phyloP scores from a whole-genome alignment of 257 asterid species.

The Oldenlandia corymbosa region DNA sequence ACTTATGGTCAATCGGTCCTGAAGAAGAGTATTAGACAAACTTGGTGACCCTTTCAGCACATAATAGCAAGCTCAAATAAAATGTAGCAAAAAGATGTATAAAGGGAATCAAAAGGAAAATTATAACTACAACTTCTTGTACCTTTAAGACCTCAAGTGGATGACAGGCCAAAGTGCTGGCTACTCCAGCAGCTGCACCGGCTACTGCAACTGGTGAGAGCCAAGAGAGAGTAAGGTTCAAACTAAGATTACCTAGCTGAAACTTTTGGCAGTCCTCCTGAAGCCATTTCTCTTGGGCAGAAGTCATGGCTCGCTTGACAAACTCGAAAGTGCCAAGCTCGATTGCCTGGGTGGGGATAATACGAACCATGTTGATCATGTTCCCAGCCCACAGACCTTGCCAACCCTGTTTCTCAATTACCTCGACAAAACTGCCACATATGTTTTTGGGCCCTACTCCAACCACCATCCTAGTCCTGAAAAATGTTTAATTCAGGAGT shows the following conservation, averaged over 20 bases:
- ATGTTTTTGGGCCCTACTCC: slow-evolving; percentile 83
- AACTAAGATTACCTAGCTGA: slow-evolving; percentile 46
- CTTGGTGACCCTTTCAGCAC: neutral
- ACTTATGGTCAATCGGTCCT: slow-evolving; percentile 89
- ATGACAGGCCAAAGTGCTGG: slow-evolving; percentile 86
- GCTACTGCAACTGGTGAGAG: slow-evolving; percentile 87
- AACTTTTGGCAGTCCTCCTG: slow-evolving; percentile 37
- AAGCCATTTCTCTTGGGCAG: slow-evolving; percentile 62
- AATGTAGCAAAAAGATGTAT: no score
- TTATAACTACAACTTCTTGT: neutral
- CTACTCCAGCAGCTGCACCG: slow-evolving; percentile 95
- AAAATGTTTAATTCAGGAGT: slow-evolving; percentile 17
- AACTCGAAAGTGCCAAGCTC: slow-evolving; percentile 91
- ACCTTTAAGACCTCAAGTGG: slow-evolving; percentile 97
- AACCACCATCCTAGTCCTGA: slow-evolving; percentile 98
- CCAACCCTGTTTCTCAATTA: slow-evolving; percentile 84
- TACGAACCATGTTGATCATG: slow-evolving; percentile 84
- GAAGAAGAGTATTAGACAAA: slow-evolving; percentile 19
- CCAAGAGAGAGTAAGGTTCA: slow-evolving; percentile 62
- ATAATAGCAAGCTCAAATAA: no score
- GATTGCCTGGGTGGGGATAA: slow-evolving; percentile 89
- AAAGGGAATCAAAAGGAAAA: neutral
- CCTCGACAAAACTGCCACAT: slow-evolving; percentile 64
- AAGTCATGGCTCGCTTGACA: slow-evolving; percentile 75
- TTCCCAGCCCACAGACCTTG: slow-evolving; percentile 98